phyloP scores from a whole-genome alignment of 2,329 filamentous ascomycete genomes.

The Geosmithia putterillii region DNA sequence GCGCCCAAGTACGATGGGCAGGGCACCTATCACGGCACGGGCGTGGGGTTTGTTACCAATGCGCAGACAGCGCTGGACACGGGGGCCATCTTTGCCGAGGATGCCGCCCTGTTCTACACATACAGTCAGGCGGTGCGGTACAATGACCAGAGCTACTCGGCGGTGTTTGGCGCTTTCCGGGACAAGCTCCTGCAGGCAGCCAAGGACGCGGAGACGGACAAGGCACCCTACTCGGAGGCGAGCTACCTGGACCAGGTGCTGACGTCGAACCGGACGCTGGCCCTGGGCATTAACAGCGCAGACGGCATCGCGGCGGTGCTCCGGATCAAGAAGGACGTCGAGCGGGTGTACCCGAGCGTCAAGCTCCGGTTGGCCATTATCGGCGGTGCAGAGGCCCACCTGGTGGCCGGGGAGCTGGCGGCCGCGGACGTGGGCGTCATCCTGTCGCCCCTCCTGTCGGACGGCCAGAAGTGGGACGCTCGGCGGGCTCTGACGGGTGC shows the following conservation, averaged over 20 bases:
- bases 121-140: slow-evolving; percentile 25
- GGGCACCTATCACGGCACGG: slow-evolving; percentile 40
- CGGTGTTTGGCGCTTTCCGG: slow-evolving; percentile 37
- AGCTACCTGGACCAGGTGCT: slow-evolving; percentile 42
- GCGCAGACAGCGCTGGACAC: slow-evolving; percentile 31
- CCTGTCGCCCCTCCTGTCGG: slow-evolving; percentile 45
- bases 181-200: slow-evolving; percentile 38
- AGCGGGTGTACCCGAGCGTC: slow-evolving; percentile 13
- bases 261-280: slow-evolving; percentile 38
- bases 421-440: slow-evolving; percentile 45
- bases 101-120: slow-evolving; percentile 47
- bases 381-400: slow-evolving; percentile 50
- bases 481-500: slow-evolving; percentile 50
- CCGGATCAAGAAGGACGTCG: slow-evolving; percentile 44
- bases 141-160: slow-evolving; percentile 41
- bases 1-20: slow-evolving; percentile 33
- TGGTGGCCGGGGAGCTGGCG: slow-evolving; percentile 46
- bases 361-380: slow-evolving; percentile 42
- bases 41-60: slow-evolving; percentile 44
- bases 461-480: slow-evolving; percentile 45
- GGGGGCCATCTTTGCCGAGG: slow-evolving; percentile 38
- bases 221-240: slow-evolving; percentile 21
- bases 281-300: slow-evolving; percentile 47
- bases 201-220: not conserved
- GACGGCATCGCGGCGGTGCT: slow-evolving; percentile 49